Evolutionary conservation across 2,329 filamentous ascomycete species (phyloP), one percentile per base, ranked within the genome.

Genomic region (Rutstroemia sp.): DNA sequence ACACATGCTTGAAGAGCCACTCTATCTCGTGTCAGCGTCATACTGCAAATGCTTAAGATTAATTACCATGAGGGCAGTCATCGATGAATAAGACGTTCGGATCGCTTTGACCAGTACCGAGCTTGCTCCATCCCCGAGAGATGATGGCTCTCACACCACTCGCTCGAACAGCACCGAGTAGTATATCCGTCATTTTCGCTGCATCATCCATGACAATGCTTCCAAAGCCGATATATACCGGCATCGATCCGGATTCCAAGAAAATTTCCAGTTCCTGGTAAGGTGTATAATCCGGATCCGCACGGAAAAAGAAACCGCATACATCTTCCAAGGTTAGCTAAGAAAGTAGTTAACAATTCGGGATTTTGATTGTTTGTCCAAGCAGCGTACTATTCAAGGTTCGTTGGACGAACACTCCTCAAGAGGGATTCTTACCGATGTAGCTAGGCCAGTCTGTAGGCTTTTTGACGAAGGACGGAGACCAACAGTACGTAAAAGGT

Each of bases 241-340:
- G 86, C 4, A 76, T 73, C 1, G 82, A 77, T 0, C 80, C 82
- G 3, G 71, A 73, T 8, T 73, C 71, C 2, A 88, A 69, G 55
- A 87, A 88, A 4, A 73, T 67, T 2, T 72, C 69, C 0, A 88
- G 72, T 1, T 77, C 75, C 1, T 75, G 69, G 0, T 82, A 79
- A 0, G 85, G 84, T 9, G 75, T 72, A 63, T 82, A 88, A 1
- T 80, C 79, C 10, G 63, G 60, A 19, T 85, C 83, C 9, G 82
- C 73, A 52, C 89, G 85, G 1, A 90, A 78, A 63, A 90, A 91
- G 65, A 92, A 92, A 19, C 89, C 88, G 3, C 85, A 82, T n/a
- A 91, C 80, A 65, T 89, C 85, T 30, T 27, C 30, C 9, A 12
- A 34, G 21, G 27, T 47, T 47, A 9, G 8, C 14, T 47, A n/a